phyloP scores from a whole-genome alignment of 345 rosid species.

The Arabis hirsuta region DNA sequence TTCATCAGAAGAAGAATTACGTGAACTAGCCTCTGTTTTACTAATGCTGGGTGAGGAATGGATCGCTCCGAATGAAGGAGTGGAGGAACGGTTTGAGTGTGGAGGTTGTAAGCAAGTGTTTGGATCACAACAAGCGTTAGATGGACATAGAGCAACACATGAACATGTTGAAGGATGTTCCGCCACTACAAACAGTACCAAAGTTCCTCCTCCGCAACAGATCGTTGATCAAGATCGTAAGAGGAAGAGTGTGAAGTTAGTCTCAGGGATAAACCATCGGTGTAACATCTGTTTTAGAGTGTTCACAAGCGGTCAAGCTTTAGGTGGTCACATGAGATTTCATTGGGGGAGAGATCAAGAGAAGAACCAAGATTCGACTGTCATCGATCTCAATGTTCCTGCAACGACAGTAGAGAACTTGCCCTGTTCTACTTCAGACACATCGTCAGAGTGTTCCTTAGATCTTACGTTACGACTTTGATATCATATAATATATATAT shows the following conservation, averaged over 20 bases:
- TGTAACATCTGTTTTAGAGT: constrained; percentile 63
- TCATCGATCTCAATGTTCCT: constrained; percentile 72
- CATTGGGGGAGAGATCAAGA: constrained; percentile 65
- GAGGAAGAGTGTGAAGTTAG: constrained; percentile 39
- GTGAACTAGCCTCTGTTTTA: constrained; percentile 56
- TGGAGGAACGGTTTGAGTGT: constrained; percentile 49
- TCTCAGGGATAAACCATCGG: constrained; percentile 48
- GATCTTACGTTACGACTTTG: constrained; percentile 76
- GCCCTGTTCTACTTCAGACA: constrained; percentile 44
- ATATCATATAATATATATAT: constrained; percentile 3
- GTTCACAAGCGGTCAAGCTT: constrained; percentile 72
- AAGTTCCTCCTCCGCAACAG: constrained; percentile 23
- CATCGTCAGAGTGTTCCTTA: constrained; percentile 48
- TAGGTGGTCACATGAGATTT: constrained; percentile 80
- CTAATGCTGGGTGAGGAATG: constrained; percentile 51
- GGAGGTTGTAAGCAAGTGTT: constrained; percentile 78
- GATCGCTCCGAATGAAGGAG: constrained; percentile 29
- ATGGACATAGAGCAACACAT: constrained; percentile 75
- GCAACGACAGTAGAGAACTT: constrained; percentile 49
- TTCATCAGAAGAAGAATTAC: constrained; percentile 54
- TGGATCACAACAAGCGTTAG: constrained; percentile 72
- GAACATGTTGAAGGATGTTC: constrained; percentile 72
- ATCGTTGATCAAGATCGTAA: constrained; percentile 31
- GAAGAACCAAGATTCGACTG: constrained; percentile 28
- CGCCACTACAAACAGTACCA: constrained; percentile 49